Evolutionary conservation across 192 early-diverging fungal genomes (phyloP).

Genomic region (Neocallimastix lanati): DNA sequence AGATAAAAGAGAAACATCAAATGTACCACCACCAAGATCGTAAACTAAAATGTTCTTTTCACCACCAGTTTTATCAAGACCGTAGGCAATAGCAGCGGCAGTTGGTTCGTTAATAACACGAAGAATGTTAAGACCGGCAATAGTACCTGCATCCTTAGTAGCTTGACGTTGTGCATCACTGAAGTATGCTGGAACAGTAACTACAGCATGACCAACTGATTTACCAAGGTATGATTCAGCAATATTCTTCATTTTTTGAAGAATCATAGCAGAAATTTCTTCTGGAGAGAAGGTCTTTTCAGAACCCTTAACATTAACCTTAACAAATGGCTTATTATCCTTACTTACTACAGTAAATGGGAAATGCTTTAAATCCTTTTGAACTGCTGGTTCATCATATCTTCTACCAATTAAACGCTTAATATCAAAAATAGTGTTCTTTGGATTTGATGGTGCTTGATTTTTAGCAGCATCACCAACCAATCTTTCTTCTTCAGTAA

Average conservation of each 20-base stretch:
- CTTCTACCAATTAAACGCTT: conserved; percentile 83
- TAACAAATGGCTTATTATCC: conserved; percentile 64
- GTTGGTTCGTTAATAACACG: conserved; percentile 91
- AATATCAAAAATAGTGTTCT: conserved; percentile 83
- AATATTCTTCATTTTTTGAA: conserved; percentile 85
- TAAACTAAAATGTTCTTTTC: conserved; percentile 89
- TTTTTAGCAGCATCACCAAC: conserved; percentile 93
- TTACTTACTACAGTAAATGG: conserved; percentile 77
- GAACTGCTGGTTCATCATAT: conserved; percentile 76
- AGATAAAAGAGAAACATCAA: conserved; percentile 91
- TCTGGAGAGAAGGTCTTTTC: conserved; percentile 74
- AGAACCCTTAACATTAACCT: conserved; percentile 72
- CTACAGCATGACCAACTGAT: conserved; percentile 76
- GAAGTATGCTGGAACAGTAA: conserved; percentile 96
- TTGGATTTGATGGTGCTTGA: conserved; percentile 73
- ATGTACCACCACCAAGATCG: conserved; percentile 95
- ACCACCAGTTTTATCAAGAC: conserved; percentile 74
- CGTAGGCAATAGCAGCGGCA: conserved; percentile 88
- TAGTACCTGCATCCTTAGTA: conserved; percentile 74
- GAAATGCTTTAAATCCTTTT: conserved; percentile 86
- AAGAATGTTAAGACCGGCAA: conserved; percentile 63
- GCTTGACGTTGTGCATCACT: conserved; percentile 92
- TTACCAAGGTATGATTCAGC: conserved; percentile 73
- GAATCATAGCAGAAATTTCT: conserved; percentile 95
- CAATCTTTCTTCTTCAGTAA: conserved; percentile 78